Conservation (phyloP, 2,329 filamentous ascomycete genomes). For the Pseudogymnoascus sp. region DNA sequence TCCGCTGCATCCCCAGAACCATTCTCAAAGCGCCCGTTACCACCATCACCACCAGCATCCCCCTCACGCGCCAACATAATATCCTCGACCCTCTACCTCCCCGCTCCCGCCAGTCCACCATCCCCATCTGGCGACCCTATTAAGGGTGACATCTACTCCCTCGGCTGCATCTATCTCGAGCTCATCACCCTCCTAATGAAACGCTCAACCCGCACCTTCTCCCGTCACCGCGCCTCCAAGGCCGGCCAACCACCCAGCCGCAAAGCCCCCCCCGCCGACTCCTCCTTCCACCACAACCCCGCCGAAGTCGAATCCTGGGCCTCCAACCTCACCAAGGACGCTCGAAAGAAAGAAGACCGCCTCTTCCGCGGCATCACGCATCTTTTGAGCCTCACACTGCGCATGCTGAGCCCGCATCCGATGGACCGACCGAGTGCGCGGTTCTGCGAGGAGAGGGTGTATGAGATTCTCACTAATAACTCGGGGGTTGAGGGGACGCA, state of each 20-base stretch:
- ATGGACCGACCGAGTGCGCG: slow-evolving; percentile 45
- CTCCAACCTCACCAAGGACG: slow-evolving; percentile 51
- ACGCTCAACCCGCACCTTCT: slow-evolving; percentile 57
- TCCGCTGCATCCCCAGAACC: slow-evolving; percentile 16
- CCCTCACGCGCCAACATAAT: slow-evolving; percentile 21
- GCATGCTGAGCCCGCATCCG: slow-evolving; percentile 48
- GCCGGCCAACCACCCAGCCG: slow-evolving; percentile 17
- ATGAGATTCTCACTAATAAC: slow-evolving; percentile 43
- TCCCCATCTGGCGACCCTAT: slow-evolving; percentile 43
- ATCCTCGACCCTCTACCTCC: slow-evolving; percentile 15
- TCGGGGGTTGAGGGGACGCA: slow-evolving; percentile 44
- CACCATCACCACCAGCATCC: slow-evolving; percentile 12
- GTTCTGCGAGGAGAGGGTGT: slow-evolving; percentile 45
- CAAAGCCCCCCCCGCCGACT: slow-evolving; percentile 42
- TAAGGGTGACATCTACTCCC: slow-evolving; percentile 63
- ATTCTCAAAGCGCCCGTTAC: not conserved
- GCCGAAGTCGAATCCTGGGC: slow-evolving; percentile 65
- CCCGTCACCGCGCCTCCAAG: slow-evolving; percentile 45
- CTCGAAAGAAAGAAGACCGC: slow-evolving; percentile 37
- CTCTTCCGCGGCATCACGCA: slow-evolving; percentile 45
- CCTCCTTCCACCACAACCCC: slow-evolving; percentile 65
- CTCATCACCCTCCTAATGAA: slow-evolving; percentile 63
- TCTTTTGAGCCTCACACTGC: slow-evolving; percentile 43
- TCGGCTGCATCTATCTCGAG: slow-evolving; percentile 66
- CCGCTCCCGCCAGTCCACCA: slow-evolving; percentile 22